Evolutionary conservation across 176 grass and related monocot genomes (phyloP).

Genomic region (Carex parvula): DNA sequence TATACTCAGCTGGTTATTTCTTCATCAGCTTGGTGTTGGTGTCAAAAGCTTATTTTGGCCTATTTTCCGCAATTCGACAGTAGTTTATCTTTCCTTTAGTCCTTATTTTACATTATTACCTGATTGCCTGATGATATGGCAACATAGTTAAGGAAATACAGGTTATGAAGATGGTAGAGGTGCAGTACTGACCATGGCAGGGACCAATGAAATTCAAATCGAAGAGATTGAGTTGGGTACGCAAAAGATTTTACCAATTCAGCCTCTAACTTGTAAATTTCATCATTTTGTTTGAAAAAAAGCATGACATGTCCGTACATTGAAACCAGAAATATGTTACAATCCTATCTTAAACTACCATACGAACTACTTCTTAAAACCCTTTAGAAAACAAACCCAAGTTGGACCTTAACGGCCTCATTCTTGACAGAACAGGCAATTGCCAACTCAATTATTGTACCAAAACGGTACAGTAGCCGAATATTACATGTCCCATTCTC

Average conservation of each 20-base stretch:
- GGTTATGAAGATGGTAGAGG: slow-evolving; percentile 5
- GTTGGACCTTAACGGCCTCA: too few relatives aligned
- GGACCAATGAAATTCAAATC: not conserved
- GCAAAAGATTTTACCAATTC: not conserved
- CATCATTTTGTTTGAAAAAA: too few relatives aligned
- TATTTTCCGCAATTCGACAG: not conserved
- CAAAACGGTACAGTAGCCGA: too few relatives aligned
- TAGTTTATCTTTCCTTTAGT: not conserved
- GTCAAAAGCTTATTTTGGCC: not conserved
- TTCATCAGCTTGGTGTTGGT: not conserved
- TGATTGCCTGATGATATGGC: slow-evolving; percentile 18
- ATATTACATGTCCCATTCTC: too few relatives aligned
- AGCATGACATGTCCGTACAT: too few relatives aligned
- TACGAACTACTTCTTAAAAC: too few relatives aligned
- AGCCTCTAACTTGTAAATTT: too few relatives aligned
- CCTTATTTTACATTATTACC: slow-evolving; percentile 8
- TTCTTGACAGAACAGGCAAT: too few relatives aligned
- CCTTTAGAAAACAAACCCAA: too few relatives aligned
- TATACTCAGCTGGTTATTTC: not conserved
- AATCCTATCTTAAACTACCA: too few relatives aligned
- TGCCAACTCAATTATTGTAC: too few relatives aligned
- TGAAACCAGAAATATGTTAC: too few relatives aligned
- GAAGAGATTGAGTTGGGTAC: not conserved
- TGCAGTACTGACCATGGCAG: not conserved
- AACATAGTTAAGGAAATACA: slow-evolving; percentile 12